Base-by-base conservation (phyloP, 805 yeast genomes). In the Candida anglica region DNA sequence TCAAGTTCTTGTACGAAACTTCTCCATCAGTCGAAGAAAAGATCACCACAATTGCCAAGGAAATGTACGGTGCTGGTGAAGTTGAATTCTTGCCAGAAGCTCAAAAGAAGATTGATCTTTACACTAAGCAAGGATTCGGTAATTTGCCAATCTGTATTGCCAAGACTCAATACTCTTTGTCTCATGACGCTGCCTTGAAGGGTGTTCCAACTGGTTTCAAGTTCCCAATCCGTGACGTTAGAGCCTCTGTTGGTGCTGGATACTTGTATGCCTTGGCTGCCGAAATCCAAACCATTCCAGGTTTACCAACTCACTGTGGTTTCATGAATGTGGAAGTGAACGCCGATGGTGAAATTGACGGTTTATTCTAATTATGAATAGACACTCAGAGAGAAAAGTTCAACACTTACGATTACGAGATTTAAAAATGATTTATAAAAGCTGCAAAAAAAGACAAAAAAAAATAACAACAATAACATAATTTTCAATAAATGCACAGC, bases 211-310 rank as follows among this genome's bases (percentile, higher is more conserved):
- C 78, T 15, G 91, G 82, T 1, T 84, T 83, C 64, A 77, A 70
- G 25, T 79, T 84, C 67, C 94, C 94, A 37, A 79, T 84, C 47
- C 73, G 91, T 65, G 94, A 84, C 47, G 79, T 84, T 38, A 74
- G 86, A 55, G 81, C 81, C 13, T 77, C 84, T 15, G 73, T 81
- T 46, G 94, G 94, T 61, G 93, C 93, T 24, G 93, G 93, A 4
- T 84, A 84, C 60, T 69, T 84, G 58, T 84, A 83, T 52, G 93
- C 91, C 4, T 69, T 84, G 49, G 93, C 94, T 4, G 93, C 87
- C 35, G 89, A 83, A 58, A 84, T 84, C 51, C 86, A 80, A 69
- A 84, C 94, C 28, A 84, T 84, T 50, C 94, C 94, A 19, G 93
- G 94, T 40, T 71, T 84, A 56, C 86, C 93, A 38, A 84, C 94